phyloP scores from a whole-genome alignment of 768 basidiomycete genomes.

The Kwoniella dejecticola region DNA sequence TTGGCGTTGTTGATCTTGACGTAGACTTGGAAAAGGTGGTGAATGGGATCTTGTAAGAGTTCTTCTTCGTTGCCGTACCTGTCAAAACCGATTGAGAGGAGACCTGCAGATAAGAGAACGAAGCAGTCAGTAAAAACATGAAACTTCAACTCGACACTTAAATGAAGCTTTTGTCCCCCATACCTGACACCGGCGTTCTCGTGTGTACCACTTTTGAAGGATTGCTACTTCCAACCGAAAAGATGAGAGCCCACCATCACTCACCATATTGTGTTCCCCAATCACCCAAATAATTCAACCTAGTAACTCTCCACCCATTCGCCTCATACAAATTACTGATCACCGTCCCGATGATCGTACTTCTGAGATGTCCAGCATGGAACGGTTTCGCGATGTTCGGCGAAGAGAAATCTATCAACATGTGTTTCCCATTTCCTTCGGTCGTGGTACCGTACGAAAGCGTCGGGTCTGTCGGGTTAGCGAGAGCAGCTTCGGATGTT shows the following conservation, averaged over 20 bases:
- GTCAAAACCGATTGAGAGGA: slow-evolving; percentile 88
- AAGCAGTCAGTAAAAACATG: not conserved
- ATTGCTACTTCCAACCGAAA: too few relatives aligned
- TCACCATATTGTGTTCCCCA: slow-evolving; percentile 91
- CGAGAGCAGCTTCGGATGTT: slow-evolving; percentile 38
- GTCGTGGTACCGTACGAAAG: slow-evolving; percentile 77
- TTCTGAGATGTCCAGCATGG: slow-evolving; percentile 94
- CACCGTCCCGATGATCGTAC: slow-evolving; percentile 99
- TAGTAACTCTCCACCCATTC: slow-evolving; percentile 87
- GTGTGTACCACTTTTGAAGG: too few relatives aligned
- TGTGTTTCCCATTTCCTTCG: slow-evolving; percentile 70
- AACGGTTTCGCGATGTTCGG: slow-evolving; percentile 98
- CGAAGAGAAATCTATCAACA: slow-evolving; percentile 75
- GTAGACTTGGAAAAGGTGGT: slow-evolving; percentile 86
- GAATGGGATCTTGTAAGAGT: slow-evolving; percentile 84
- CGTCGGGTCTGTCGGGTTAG: slow-evolving; percentile 57
- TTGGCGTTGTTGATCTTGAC: slow-evolving; percentile 85
- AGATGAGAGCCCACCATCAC: too few relatives aligned
- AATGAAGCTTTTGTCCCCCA: too few relatives aligned
- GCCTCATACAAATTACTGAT: slow-evolving; percentile 84
- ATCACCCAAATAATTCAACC: slow-evolving; percentile 94
- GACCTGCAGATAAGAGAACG: too few relatives aligned
- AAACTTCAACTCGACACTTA: not conserved
- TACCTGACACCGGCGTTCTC: too few relatives aligned
- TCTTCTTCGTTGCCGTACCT: slow-evolving; percentile 84